These are phyloP conservation scores for Kuraishia capsulata DNA, from an alignment of 805 yeast genomes.

Conservation along the genomic window DNA sequence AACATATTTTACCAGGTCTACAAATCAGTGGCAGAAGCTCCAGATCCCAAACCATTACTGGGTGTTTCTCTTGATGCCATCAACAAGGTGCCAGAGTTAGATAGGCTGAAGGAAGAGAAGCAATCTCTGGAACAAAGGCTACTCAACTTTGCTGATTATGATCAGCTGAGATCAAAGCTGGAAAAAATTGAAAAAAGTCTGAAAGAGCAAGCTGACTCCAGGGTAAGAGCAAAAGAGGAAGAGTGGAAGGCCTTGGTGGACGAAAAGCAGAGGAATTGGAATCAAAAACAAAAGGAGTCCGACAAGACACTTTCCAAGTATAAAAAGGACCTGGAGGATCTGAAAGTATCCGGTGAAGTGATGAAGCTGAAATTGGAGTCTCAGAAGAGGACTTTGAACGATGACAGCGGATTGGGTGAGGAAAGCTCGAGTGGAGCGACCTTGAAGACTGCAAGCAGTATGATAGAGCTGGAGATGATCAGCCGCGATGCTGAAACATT, in stretches of 20 bases:
- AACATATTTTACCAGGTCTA: constrained; percentile 66
- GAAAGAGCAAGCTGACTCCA: constrained; percentile 42
- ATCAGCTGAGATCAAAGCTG: constrained; percentile 56
- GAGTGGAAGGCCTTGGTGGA: constrained; percentile 61
- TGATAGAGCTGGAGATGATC: constrained; percentile 55
- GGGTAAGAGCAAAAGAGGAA: constrained; percentile 61
- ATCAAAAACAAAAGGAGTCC: constrained; percentile 41
- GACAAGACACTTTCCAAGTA: constrained; percentile 41
- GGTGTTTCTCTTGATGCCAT: constrained; percentile 54
- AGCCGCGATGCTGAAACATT: constrained; percentile 67
- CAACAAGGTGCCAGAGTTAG: constrained; percentile 42
- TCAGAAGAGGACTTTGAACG: constrained; percentile 33
- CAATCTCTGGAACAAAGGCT: constrained; percentile 46
- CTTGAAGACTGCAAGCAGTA: constrained; percentile 21
- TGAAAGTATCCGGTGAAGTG: constrained; percentile 57
- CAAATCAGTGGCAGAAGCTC: constrained; percentile 75
- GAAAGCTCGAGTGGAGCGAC: constrained; percentile 14
- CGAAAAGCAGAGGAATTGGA: constrained; percentile 69
- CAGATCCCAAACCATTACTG: constrained; percentile 82
- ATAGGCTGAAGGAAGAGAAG: constrained; percentile 41
- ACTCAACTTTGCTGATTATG: constrained; percentile 67
- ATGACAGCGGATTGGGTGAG: too few relatives aligned
- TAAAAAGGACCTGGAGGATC: constrained; percentile 50
- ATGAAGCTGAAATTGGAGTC: constrained; percentile 47
- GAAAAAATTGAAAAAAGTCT: constrained; percentile 51